Evolutionary conservation across 768 basidiomycete genomes (phyloP).

Genomic region (Rhizopogon vulgaris): DNA sequence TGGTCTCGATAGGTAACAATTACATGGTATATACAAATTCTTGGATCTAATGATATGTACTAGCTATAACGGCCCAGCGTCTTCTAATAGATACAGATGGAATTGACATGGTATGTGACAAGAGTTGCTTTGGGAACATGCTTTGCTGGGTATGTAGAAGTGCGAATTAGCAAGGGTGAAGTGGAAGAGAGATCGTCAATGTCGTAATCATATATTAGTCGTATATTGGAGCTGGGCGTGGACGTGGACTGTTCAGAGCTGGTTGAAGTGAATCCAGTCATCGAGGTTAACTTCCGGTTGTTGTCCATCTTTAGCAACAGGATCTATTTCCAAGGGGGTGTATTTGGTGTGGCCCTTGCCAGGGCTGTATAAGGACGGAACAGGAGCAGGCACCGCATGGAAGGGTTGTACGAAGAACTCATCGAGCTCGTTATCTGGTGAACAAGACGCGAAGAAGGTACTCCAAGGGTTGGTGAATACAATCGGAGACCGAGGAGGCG

Average conservation of each 20-base stretch:
- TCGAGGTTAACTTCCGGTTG: background rate
- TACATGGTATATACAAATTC: background rate
- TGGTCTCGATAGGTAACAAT: background rate
- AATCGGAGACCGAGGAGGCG: conserved; percentile 16
- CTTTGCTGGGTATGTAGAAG: conserved; percentile 3
- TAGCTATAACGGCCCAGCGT: background rate
- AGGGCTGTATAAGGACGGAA: background rate
- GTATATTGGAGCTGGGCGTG: background rate
- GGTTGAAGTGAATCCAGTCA: conserved; percentile 1
- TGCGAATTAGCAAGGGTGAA: background rate
- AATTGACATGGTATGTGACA: conserved; percentile 6
- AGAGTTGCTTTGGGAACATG: background rate
- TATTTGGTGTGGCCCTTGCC: background rate
- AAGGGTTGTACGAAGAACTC: conserved; percentile 25
- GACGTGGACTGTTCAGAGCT: background rate
- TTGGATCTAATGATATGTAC: background rate
- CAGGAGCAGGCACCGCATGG: background rate
- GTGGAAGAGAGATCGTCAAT: background rate
- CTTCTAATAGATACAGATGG: conserved; percentile 16
- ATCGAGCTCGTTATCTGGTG: conserved; percentile 11
- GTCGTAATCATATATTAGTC: conserved; percentile 1
- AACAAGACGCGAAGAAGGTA: background rate
- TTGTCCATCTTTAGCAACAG: background rate
- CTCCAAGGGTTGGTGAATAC: conserved; percentile 21
- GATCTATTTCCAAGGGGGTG: background rate